Percentiles rank a stretch among this genome's conserved stretches.
Conservation (phyloP, 2,329 filamentous ascomycete genomes). For the Alternaria tenuissima region DNA sequence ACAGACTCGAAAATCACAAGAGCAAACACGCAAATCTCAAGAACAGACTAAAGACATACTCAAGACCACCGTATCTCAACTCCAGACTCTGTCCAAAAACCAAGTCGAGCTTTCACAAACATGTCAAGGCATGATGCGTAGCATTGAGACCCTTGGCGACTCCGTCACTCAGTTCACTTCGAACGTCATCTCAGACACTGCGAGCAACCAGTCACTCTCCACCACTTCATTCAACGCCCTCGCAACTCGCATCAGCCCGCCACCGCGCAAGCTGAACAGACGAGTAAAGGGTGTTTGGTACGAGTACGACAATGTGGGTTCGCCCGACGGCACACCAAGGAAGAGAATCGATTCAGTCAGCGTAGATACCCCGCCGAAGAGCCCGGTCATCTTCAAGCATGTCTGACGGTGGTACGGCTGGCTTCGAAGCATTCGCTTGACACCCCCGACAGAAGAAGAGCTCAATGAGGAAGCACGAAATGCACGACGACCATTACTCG, state of each 20-base stretch:
- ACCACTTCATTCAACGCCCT: conserved; percentile 21
- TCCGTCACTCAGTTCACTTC: conserved; percentile 27
- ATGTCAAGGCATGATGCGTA: conserved; percentile 41
- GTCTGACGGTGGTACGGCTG: conserved; percentile 9
- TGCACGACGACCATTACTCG: background rate
- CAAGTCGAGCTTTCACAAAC: conserved; percentile 41
- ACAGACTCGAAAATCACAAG: conserved; percentile 22
- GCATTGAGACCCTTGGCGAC: conserved; percentile 33
- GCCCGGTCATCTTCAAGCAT: conserved; percentile 22
- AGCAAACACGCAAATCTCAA: conserved; percentile 21
- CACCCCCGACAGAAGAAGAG: conserved; percentile 1
- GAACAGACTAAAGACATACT: conserved; percentile 40
- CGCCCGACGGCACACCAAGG: conserved; percentile 18
- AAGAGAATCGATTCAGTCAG: conserved; percentile 28
- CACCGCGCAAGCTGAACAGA: conserved; percentile 44
- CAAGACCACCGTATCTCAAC: conserved; percentile 38
- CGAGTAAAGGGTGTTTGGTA: conserved; percentile 50
- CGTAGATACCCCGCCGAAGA: conserved; percentile 37
- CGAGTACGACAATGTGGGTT: conserved; percentile 41
- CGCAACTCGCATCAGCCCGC: conserved; percentile 37
- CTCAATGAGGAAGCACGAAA: conserved; percentile 2
- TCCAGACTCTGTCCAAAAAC: conserved; percentile 37
- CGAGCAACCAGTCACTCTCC: conserved; percentile 20
- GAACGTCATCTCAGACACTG: conserved; percentile 24
- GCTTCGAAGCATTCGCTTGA: conserved; percentile 3